phyloP scores from a whole-genome alignment of 176 grass and related monocot species.

The Triticum aestivum region IWGSC_CS_RefSeq_v2.1 NC_057799.1:518543596-518544095 shows the following conservation, averaged over 20 bases:
- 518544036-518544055: neutral
- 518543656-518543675: neutral
- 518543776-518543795: conserved; percentile 2
- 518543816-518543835: neutral
- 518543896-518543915: conserved; percentile 96
- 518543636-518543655: neutral
- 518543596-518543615: conserved; percentile 8
- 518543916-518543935: conserved; percentile 96
- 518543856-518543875: conserved; percentile 39
- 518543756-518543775: conserved; percentile 18
- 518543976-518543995: conserved; percentile 88
- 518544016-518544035: conserved; percentile 20
- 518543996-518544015: conserved; percentile 46
- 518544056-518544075: neutral
- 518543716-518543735: conserved; percentile 3
- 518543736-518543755: conserved; percentile 1
- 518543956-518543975: conserved; percentile 99
- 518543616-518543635: conserved; percentile 10
- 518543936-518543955: conserved; percentile 99
- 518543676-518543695: neutral
- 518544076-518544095: neutral
- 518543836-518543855: neutral
- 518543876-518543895: conserved; percentile 89
- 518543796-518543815: conserved; percentile 5
- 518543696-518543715: conserved; percentile 4